These are phyloP conservation scores for Corymbia citriodora DNA, from an alignment of 441 rosid species.

Conservation along the genomic window DNA sequence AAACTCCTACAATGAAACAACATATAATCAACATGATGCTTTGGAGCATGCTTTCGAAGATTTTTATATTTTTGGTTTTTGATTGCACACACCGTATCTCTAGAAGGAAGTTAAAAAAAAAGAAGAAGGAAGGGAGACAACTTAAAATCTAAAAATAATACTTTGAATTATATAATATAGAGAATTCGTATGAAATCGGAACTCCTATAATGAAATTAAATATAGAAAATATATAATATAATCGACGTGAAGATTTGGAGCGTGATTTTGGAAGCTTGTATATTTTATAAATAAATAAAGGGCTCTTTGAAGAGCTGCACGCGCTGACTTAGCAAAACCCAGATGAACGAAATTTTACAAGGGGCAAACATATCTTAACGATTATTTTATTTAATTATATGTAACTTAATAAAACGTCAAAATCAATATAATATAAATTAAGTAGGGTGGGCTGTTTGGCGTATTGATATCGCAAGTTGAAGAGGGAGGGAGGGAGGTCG, in stretches of 20 bases:
- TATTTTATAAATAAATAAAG: neutral
- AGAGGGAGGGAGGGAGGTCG: neutral
- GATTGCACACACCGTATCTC: fast-evolving
- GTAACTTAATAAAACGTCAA: neutral
- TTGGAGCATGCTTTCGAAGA: neutral
- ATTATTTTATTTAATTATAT: neutral
- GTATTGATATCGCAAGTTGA: neutral
- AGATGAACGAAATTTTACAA: neutral
- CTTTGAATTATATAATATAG: neutral
- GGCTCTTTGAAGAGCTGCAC: neutral
- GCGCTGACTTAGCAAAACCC: neutral
- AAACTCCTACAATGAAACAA: neutral
- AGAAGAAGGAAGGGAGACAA: neutral
- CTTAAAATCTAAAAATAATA: neutral
- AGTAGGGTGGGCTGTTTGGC: neutral
- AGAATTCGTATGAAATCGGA: neutral
- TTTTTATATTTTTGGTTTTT: neutral
- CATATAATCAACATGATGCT: neutral
- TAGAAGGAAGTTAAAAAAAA: neutral
- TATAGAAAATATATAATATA: too few relatives aligned
- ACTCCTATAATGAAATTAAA: too few relatives aligned
- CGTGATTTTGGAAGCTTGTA: too few relatives aligned
- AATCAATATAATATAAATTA: neutral
- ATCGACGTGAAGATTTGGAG: too few relatives aligned
- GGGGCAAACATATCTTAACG: neutral